Conservation (phyloP, 2,329 filamentous ascomycete species). For the Lithohypha guttulata region DNA sequence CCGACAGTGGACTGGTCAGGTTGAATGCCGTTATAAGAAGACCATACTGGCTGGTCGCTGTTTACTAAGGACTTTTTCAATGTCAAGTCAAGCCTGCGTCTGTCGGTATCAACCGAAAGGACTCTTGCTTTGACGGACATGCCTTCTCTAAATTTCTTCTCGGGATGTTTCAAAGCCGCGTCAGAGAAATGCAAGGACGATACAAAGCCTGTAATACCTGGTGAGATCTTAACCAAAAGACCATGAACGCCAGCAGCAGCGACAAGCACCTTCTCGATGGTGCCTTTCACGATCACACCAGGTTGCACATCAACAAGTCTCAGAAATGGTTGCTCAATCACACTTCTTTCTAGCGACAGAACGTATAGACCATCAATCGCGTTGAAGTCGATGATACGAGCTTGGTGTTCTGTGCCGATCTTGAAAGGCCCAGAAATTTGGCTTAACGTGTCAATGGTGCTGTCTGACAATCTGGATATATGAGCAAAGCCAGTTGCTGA, state of each 20-base stretch:
- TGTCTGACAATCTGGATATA: constrained; percentile 83
- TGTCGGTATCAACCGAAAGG: constrained; percentile 64
- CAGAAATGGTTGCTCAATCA: constrained; percentile 80
- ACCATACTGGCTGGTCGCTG: constrained; percentile 70
- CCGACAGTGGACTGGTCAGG: constrained; percentile 71
- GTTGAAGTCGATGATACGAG: constrained; percentile 77
- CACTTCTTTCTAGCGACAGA: constrained; percentile 67
- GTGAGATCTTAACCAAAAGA: constrained; percentile 70
- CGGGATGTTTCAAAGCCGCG: constrained; percentile 75
- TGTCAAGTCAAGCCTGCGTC: constrained; percentile 72
- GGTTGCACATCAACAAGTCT: constrained; percentile 82
- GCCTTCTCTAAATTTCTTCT: constrained; percentile 90
- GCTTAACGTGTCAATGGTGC: constrained; percentile 74
- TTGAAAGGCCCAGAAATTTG: constrained; percentile 68
- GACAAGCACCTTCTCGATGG: constrained; percentile 73
- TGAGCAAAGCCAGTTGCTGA: constrained; percentile 76
- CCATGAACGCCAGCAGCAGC: constrained; percentile 68
- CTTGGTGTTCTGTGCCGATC: constrained; percentile 65
- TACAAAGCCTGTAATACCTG: constrained; percentile 81
- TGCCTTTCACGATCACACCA: constrained; percentile 69
- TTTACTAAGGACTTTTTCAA: constrained; percentile 92
- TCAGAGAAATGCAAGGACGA: constrained; percentile 83
- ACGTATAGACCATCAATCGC: constrained; percentile 75
- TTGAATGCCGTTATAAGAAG: constrained; percentile 61
- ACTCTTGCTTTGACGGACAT: constrained; percentile 76